Evolutionary conservation across 2,329 filamentous ascomycete species (phyloP).

Genomic region (Geosmithia flava): DNA sequence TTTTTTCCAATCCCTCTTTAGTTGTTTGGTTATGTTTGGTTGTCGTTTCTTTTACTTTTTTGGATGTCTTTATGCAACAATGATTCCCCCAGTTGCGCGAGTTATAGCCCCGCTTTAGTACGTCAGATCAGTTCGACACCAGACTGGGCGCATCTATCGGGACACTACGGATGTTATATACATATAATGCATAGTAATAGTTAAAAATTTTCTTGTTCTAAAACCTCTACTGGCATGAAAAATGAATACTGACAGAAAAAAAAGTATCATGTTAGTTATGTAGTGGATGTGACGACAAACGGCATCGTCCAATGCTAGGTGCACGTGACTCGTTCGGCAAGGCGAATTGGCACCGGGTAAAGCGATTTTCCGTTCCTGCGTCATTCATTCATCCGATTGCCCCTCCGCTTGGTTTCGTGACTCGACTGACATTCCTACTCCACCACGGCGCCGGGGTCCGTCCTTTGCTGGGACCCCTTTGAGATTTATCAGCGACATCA

Average conservation of each 20-base stretch:
- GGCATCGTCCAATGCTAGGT: not conserved
- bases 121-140: not conserved
- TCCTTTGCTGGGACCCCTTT: conserved; percentile 14
- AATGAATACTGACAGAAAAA: no score
- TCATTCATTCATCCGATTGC: conserved; percentile 1
- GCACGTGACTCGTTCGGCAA: not conserved
- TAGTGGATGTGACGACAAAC: not conserved
- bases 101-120: not conserved
- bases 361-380: not conserved
- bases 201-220: not conserved
- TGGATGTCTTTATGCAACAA: conserved; percentile 4
- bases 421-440: conserved; percentile 4
- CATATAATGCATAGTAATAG: conserved; percentile 2
- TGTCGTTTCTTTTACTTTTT: conserved; percentile 6
- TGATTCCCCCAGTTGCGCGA: conserved; percentile 9
- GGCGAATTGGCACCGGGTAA: not conserved
- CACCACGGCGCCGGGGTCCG: conserved; percentile 14
- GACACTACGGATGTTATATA: not conserved
- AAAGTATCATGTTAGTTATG: no score
- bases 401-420: conserved; percentile 4
- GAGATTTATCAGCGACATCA: not conserved
- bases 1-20: no score
- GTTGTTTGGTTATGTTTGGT: conserved; percentile 2
- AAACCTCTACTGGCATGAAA: no score
- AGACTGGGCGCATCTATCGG: not conserved